phyloP scores from a whole-genome alignment of 768 basidiomycete genomes.

The Cystofilobasidium ferigula region DNA sequence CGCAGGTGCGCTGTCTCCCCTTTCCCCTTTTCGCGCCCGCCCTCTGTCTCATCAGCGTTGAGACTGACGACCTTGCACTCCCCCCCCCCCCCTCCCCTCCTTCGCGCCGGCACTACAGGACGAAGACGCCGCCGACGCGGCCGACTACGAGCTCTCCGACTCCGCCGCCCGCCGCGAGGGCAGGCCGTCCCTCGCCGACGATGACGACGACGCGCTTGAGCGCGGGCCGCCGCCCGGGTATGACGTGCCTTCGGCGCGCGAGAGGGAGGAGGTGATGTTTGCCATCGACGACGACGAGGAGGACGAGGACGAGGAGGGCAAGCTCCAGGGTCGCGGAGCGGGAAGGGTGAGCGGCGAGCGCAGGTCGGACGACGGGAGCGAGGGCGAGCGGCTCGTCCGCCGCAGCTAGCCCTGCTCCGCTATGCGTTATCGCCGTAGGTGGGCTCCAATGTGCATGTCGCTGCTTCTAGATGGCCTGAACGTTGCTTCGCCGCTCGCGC shows the following conservation, averaged over 20 bases:
- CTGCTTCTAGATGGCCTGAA: no score
- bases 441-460: no score
- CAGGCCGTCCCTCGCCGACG: no score
- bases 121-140: constrained; percentile 74
- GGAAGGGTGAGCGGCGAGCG: not conserved
- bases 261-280: constrained; percentile 57
- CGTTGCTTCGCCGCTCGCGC: no score
- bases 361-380: not conserved
- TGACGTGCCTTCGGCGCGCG: constrained; percentile 2
- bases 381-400: no score
- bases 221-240: not conserved
- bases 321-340: not conserved
- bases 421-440: no score
- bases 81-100: not conserved
- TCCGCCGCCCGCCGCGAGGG: no score
- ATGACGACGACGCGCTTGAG: constrained; percentile 4
- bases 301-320: constrained; percentile 43
- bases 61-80: not conserved
- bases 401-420: no score
- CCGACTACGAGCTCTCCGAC: constrained; percentile 28
- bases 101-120: constrained; percentile 36
- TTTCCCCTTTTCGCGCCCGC: no score
- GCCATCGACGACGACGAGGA: constrained; percentile 79
- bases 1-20: constrained; percentile 46
- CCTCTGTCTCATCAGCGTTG: no score